Conservation (phyloP, 2,329 filamentous ascomycete species). For the Trichoderma semiorbis region DNA sequence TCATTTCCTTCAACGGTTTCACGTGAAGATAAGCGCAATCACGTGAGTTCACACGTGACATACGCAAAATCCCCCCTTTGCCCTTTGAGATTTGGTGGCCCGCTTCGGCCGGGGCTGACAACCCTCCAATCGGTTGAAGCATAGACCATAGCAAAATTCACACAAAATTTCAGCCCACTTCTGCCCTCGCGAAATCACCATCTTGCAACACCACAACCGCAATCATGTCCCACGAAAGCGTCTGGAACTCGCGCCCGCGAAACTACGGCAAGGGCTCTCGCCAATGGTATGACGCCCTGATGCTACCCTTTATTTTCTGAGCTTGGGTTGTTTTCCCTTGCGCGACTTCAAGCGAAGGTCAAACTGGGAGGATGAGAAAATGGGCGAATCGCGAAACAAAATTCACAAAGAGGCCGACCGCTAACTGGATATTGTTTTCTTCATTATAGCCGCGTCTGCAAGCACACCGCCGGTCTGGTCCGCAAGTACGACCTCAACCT, state of each 20-base stretch:
- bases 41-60: constrained; percentile 22
- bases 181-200: constrained; percentile 34
- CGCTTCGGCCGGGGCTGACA: constrained; percentile 35
- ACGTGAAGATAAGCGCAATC: constrained; percentile 16
- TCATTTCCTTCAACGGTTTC: background rate
- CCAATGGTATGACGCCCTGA: constrained; percentile 68
- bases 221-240: constrained; percentile 77
- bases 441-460: constrained; percentile 61
- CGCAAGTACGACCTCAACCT: constrained; percentile 98
- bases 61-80: background rate
- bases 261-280: constrained; percentile 96
- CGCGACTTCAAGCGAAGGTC: background rate
- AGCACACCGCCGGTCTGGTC: constrained; percentile 98
- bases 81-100: background rate
- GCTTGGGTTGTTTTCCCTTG: background rate
- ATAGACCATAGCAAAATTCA: constrained; percentile 33
- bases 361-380: background rate
- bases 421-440: constrained; percentile 29
- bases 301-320: background rate
- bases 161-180: constrained; percentile 39
- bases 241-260: constrained; percentile 98
- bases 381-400: background rate
- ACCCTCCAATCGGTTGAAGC: constrained; percentile 36
- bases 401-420: background rate
- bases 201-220: constrained; percentile 33